Conservation (phyloP, 495 filamentous ascomycete species). For the Oleoguttula mirabilis region DNA sequence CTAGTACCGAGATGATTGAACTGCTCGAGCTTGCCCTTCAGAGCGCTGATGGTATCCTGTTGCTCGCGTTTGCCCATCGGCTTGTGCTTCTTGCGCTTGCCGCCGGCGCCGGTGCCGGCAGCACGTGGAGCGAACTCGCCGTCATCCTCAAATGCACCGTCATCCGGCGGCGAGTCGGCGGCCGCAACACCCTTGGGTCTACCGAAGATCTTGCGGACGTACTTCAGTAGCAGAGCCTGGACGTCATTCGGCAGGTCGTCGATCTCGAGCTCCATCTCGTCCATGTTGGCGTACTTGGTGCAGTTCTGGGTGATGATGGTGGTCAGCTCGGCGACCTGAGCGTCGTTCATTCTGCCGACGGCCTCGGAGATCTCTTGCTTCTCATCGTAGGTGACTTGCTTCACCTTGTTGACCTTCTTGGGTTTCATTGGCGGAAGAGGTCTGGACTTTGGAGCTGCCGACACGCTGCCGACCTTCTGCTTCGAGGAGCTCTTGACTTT, state of each 20-base stretch:
- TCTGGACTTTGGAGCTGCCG: conserved; percentile 3
- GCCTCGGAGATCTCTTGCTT: conserved; percentile 77
- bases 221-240: conserved; percentile 60
- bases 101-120: conserved; percentile 35
- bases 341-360: conserved; percentile 60
- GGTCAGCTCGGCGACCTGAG: conserved; percentile 66
- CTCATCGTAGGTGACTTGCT: conserved; percentile 52
- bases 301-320: conserved; percentile 79
- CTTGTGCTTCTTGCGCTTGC: conserved; percentile 91
- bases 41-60: conserved; percentile 71
- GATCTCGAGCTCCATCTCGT: conserved; percentile 85
- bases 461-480: conserved; percentile 31
- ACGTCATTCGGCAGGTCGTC: conserved; percentile 66
- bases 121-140: conserved; percentile 34
- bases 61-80: conserved; percentile 94
- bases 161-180: conserved; percentile 9
- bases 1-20: conserved; percentile 17
- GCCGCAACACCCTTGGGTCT: conserved; percentile 12
- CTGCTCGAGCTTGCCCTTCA: conserved; percentile 44
- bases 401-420: conserved; percentile 17
- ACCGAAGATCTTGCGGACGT: conserved; percentile 47
- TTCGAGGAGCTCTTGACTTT: conserved; percentile 47
- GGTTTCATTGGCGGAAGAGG: conserved; percentile 15
- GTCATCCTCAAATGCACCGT: conserved; percentile 23
- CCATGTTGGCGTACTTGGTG: conserved; percentile 62